Evolutionary conservation across 176 grass and related monocot genomes (phyloP), one percentile per base, ranked within the genome.

Genomic region (Oryza glaberrima): DNA sequence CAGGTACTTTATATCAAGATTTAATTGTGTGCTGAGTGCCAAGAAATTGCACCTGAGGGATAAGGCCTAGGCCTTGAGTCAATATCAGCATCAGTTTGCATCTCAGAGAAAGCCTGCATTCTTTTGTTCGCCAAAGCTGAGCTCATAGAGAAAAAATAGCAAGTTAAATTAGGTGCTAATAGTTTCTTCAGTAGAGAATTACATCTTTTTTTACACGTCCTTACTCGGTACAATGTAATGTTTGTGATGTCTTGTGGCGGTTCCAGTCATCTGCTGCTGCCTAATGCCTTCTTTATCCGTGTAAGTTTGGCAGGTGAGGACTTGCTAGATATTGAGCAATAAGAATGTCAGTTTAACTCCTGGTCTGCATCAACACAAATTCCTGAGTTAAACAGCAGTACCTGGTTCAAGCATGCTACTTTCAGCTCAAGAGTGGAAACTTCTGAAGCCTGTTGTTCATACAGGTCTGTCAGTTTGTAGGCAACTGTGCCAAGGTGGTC

Each of bases 401-500:
- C 96, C 96, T 99, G 93, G 82, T 87, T 87, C 67, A 99, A 79
- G 83, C 89, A 90, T 60, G 93, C 77, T 78, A 99, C 86, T 88
- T 94, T 96, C 25, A 86, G 81, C 76, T 99, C 93, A 4, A 99
- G 36, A 78, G 86, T 81, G 16, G 91, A 82, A 13, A 94, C 74
- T 74, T 96, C 96, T 73, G 85, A 87, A 44, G 86, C 84, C 81
- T 99, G 91, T 73, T 96, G 93, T 45, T 99, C 96, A 81, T 87
- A 92, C 70, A 96, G 28, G 83, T 96, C 96, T 38, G 93, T 92
- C 54, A 99, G 77, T 73, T 99, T 99, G 89, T 80, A 99, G 63
- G 96, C 94, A 7, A 99, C 94, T 4, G 96, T 94, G 67, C 96
- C 96, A 26, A 99, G 89, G 69, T 99, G 96, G 78, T 99, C 96